Evolutionary conservation across 1,284 basidiomycete genomes (phyloP).

Genomic region (Heterobasidion annosum): DNA sequence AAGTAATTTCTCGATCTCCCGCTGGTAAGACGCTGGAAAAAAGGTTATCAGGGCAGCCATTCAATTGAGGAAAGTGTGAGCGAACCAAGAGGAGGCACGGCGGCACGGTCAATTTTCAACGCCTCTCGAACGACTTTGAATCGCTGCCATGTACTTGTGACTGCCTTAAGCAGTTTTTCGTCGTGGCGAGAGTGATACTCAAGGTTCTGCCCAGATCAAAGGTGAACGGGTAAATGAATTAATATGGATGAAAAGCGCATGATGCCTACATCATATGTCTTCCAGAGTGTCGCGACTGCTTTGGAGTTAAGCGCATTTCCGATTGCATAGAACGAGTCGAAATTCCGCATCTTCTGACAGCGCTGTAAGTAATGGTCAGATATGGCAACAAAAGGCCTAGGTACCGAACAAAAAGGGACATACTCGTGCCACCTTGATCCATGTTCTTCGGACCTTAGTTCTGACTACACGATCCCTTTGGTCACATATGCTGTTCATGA

Average conservation of each 20-base stretch:
- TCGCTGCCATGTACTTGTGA: not conserved
- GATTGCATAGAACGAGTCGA: not conserved
- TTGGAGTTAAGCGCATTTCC: not conserved
- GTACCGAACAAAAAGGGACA: too few relatives aligned
- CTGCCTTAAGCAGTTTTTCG: not conserved
- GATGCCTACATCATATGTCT: not conserved
- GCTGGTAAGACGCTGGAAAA: not conserved
- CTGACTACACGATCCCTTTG: not conserved
- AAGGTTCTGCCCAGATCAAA: not conserved
- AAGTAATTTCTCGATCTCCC: not conserved
- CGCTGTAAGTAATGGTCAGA: not conserved
- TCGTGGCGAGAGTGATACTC: not conserved
- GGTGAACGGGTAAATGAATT: not conserved
- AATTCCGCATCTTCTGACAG: not conserved
- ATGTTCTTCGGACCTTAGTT: not conserved
- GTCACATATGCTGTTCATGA: not conserved
- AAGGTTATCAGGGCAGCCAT: not conserved
- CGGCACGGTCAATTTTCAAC: not conserved
- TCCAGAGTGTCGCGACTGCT: not conserved
- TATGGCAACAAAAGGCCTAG: too few relatives aligned
- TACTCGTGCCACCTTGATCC: not conserved
- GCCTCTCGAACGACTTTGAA: not conserved
- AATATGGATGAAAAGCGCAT: not conserved
- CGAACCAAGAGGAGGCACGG: not conserved
- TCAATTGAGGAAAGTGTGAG: not conserved